A percentile compares a stretch with the other conserved stretches of the same genome.
These are phyloP conservation scores for Leptoxyphium fumago DNA, from an alignment of 2,329 filamentous ascomycete species.

Conservation along the genomic window DNA sequence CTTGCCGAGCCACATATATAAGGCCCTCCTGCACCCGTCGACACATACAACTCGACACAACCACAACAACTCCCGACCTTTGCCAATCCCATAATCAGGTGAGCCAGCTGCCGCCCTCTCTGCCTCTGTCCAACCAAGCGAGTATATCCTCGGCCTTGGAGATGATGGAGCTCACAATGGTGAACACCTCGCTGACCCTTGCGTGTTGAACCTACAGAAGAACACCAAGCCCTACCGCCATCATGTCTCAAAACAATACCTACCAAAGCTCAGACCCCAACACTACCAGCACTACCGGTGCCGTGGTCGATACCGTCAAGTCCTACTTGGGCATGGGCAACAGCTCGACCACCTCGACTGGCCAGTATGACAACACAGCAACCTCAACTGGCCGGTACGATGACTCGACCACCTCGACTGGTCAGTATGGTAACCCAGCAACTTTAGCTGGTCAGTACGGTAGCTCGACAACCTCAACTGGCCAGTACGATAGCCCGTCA, in stretches of 20 bases:
- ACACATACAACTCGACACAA: neutral
- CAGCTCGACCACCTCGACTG: neutral
- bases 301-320: conserved; percentile 10
- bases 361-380: neutral
- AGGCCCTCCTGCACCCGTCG: neutral
- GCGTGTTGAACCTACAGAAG: neutral
- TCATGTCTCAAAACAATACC: neutral
- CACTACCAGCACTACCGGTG: neutral
- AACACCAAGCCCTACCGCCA: neutral
- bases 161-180: neutral
- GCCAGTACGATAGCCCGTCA: neutral
- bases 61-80: neutral
- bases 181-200: neutral
- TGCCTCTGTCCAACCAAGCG: neutral
- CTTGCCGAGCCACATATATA: too few relatives aligned
- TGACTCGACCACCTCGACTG: too few relatives aligned
- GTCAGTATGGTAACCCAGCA: too few relatives aligned
- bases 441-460: conserved; percentile 9
- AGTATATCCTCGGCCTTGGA: neutral
- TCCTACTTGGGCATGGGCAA: conserved; percentile 9
- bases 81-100: neutral
- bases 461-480: neutral
- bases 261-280: neutral
- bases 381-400: too few relatives aligned
- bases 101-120: neutral